Evolutionary conservation across 768 basidiomycete species (phyloP).

Genomic region (Antrodiella citrinella): DNA sequence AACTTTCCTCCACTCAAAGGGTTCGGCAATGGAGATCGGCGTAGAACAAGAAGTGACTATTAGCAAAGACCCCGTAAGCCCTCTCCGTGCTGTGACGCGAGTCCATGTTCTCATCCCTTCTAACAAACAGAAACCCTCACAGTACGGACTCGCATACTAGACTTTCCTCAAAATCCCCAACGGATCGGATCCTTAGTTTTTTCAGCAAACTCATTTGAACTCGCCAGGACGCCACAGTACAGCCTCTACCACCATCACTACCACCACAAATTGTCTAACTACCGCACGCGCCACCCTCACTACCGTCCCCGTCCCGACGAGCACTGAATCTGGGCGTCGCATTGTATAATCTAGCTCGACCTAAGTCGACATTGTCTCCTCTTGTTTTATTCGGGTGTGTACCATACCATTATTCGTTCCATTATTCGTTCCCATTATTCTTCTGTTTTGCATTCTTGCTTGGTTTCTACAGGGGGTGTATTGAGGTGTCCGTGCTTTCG

Average conservation of each 20-base stretch:
- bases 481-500: too few relatives aligned
- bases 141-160: neutral
- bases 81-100: neutral
- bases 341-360: neutral
- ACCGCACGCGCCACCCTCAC: neutral
- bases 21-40: slow-evolving; percentile 8
- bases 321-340: neutral
- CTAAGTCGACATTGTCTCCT: neutral
- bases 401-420: neutral
- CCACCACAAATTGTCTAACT: neutral
- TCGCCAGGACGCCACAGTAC: neutral
- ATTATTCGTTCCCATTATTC: neutral
- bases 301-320: neutral
- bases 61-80: slow-evolving; percentile 10
- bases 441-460: neutral
- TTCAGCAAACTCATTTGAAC: neutral
- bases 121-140: neutral
- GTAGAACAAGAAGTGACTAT: slow-evolving; percentile 13
- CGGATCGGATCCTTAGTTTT: neutral
- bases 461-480: too few relatives aligned
- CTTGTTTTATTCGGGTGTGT: neutral
- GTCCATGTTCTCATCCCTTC: neutral
- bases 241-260: neutral
- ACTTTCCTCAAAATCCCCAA: neutral
- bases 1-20: neutral